Conservation (phyloP, 1,139 yeast genomes). For the Candida glucosophila region DNA sequence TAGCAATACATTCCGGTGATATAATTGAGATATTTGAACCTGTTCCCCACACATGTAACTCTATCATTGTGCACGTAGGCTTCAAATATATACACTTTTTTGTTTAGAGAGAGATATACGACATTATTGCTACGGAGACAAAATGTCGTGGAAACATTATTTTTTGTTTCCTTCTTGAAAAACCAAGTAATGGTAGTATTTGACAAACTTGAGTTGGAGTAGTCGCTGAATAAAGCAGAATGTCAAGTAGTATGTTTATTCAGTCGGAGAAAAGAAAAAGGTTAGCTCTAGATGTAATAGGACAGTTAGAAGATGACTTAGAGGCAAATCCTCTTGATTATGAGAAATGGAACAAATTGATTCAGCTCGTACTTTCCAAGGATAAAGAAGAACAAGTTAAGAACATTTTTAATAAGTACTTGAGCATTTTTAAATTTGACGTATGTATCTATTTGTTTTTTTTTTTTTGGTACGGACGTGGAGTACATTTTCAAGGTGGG, state of each 20-base stretch:
- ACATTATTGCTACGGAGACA: no score
- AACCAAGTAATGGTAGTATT: no score
- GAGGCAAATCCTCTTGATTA: slow-evolving; percentile 51
- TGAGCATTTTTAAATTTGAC: slow-evolving; percentile 55
- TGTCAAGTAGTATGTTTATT: slow-evolving; percentile 14
- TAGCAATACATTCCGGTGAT: slow-evolving; percentile 33
- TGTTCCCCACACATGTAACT: slow-evolving; percentile 55
- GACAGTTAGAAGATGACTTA: slow-evolving; percentile 52
- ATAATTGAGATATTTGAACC: slow-evolving; percentile 23
- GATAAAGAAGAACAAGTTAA: slow-evolving; percentile 61
- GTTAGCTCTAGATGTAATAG: slow-evolving; percentile 39
- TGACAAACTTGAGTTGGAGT: no score
- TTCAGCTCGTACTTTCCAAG: slow-evolving; percentile 44
- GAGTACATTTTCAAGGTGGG: no score
- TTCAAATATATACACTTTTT: no score
- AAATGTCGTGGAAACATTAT: no score
- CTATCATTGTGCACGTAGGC: slow-evolving; percentile 15
- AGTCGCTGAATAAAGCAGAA: no score
- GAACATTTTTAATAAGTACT: slow-evolving; percentile 50
- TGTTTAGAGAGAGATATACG: no score
- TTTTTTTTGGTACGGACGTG: no score
- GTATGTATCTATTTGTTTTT: no score
- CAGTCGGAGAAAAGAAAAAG: slow-evolving; percentile 22
- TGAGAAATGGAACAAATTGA: slow-evolving; percentile 47
- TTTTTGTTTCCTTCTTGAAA: no score